Base-by-base conservation (phyloP, 768 basidiomycete species). In the Mycena sanguinolenta region DNA sequence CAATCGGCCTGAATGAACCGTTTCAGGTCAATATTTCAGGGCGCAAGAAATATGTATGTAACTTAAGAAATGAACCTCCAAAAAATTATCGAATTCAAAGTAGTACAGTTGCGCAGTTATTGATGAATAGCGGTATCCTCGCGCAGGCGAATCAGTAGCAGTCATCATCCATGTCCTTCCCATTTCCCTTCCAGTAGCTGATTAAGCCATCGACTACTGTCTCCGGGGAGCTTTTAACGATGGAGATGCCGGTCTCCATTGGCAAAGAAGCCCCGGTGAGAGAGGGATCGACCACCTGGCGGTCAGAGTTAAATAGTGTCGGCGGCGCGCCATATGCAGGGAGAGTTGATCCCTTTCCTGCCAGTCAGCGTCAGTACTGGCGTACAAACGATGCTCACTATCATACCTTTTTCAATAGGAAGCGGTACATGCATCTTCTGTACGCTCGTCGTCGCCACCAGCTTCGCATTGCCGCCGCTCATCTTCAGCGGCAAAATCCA, bases 111-210 rank as follows among this genome's bases (percentile, higher is more conserved):
- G 32, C 32, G 32, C 32, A 34, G 10, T 34, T 34, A 34, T 34
- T 10, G 32, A 34, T 34, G 32, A 34, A 34, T 34, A 34, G 6
- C 6, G 6, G 32, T 10, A 34, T 34, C 32, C 32, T 34, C 32
- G 32, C 32, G 10, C 32, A 34, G 32, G 32, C 4, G 10, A 34
- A 10, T 34, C 39, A 39, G 23, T 27, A 39, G 14, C 13, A 49
- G 65, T 66, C 65, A 17, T 52, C 49, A n/a, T 66, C 58, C 65
- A 67, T 67, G 32, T 67, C 66, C 42, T 67, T 67, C 27, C 65
- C 65, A 42, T 66, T 66, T n/a, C 65, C 65, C 49, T 66, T 60
- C 66, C 66, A 67, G 25, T 67, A 67, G 32, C 66, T 67, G 27
- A 67, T 57, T 14, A 42, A 54, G 28, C 66, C 66, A 8, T 46